Base-by-base conservation (phyloP, 2,329 filamentous ascomycete genomes). In the Talaromyces sp. region DNA sequence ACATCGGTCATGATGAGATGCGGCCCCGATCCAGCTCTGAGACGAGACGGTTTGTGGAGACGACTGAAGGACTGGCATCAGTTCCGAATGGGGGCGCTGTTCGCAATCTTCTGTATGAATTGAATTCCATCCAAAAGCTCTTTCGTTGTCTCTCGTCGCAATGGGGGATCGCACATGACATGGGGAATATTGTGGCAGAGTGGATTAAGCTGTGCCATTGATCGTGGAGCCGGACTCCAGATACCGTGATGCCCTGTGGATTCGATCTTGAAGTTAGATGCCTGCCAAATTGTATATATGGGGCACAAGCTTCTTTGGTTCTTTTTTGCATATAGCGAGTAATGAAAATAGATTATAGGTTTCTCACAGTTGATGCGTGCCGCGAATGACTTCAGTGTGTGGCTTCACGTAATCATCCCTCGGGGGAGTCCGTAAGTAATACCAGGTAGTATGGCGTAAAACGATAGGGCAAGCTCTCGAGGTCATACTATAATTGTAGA, bases 51-150 rank as follows among this genome's bases (percentile, higher is more conserved):
- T 77, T 75, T 47, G 65, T 77, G 4, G 63, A 70, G 33, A 67
- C 33, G 1, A 43, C 52, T 3, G 53, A 68, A 17, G 68, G 66
- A 1, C 52, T 55, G 9, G 56, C 63, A 1, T 55, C 63, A 3
- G 57, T 56, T 9, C 54, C 61, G 2, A 56, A 61, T 2, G 63
- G 61, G 8, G 66, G 59, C 1, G 62, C 63, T 4, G 66, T 65
- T 11, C 68, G 73, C 39, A 77, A 77, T 63, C 57, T 78, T 35
- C 57, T 77, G n/a, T 78, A 78, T 55, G 76, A 78, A 54, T 61
- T 78, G 55, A 77, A 77, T 54, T 75, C 74, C 16, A 75, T 78
- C 65, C 75, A 77, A 53, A 77, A 77, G 60, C 60, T 78, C 9
- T 77, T 78, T 48, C 66, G 74, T 29, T 77, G 75, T 42, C 59